Evolutionary conservation across 768 basidiomycete genomes (phyloP).

Genomic region (Amanita inopinata): DNA sequence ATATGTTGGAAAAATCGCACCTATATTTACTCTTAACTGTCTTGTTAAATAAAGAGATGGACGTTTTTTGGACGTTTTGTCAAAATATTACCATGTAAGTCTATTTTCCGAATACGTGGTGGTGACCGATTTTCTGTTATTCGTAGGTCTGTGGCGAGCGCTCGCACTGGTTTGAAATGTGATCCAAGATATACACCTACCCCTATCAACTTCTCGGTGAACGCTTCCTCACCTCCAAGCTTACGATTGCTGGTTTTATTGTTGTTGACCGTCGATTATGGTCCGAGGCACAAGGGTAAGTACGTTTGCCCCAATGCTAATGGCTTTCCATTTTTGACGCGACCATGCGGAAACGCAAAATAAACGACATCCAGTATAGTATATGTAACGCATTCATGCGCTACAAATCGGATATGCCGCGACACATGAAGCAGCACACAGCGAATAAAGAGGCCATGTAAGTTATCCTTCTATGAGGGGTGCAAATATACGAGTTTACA

Average conservation of each 20-base stretch:
- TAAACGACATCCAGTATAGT: background rate
- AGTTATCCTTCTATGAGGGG: background rate
- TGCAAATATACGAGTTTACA: slow-evolving; percentile 3
- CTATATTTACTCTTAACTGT: too few relatives aligned
- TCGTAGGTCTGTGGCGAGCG: background rate
- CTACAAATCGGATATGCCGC: slow-evolving; percentile 2
- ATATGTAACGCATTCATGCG: background rate
- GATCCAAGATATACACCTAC: background rate
- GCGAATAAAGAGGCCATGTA: slow-evolving; percentile 1
- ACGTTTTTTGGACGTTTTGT: too few relatives aligned
- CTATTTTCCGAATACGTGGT: background rate
- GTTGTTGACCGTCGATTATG: too few relatives aligned
- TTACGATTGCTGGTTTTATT: background rate
- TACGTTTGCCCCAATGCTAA: too few relatives aligned
- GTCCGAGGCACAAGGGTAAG: too few relatives aligned
- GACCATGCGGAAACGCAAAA: background rate
- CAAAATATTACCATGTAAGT: slow-evolving; percentile 5
- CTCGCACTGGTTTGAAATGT: too few relatives aligned
- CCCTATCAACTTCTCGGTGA: background rate
- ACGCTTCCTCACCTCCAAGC: background rate
- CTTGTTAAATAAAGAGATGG: too few relatives aligned
- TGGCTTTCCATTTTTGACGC: slow-evolving; percentile 2
- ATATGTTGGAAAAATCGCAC: too few relatives aligned
- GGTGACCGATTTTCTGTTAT: slow-evolving; percentile 2
- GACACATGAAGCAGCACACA: slow-evolving; percentile 1